Evolutionary conservation across 257 asterid genomes (phyloP).

Genomic region (Solanum habrochaites): DNA sequence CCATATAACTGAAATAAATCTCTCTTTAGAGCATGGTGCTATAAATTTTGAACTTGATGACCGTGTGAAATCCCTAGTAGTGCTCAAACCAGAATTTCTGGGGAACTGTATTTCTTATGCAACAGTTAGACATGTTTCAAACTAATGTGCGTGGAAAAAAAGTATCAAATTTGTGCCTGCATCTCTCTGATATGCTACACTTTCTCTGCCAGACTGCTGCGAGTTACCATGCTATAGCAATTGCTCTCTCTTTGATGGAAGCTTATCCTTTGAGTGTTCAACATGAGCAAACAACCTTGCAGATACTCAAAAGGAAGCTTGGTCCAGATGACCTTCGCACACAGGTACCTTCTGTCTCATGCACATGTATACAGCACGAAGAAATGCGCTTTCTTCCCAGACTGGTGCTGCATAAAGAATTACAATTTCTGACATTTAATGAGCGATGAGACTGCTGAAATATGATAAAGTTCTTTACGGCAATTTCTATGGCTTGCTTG

Average conservation of each 20-base stretch:
- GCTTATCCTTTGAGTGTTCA: conserved; percentile 96
- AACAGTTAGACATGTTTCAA: neutral
- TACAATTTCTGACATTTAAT: neutral
- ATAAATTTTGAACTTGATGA: neutral
- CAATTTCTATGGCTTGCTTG: neutral
- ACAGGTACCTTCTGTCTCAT: conserved; percentile 42
- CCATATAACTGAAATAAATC: neutral
- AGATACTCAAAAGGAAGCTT: conserved; percentile 84
- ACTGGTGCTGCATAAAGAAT: neutral
- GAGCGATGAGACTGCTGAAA: neutral
- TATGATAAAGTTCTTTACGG: neutral
- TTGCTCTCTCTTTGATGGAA: conserved; percentile 98
- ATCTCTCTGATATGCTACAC: neutral
- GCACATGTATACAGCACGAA: neutral
- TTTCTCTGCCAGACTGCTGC: conserved; percentile 78
- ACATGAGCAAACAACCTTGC: conserved; percentile 93
- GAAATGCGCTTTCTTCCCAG: neutral
- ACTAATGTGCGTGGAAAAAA: neutral
- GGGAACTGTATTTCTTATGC: neutral
- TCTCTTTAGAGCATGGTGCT: neutral
- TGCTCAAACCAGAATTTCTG: neutral
- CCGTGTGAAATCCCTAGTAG: neutral
- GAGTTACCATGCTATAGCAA: conserved; percentile 98
- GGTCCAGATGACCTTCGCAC: conserved; percentile 97
- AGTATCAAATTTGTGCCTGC: neutral